A percentile compares a stretch with the other conserved stretches of the same genome.
Conservation (phyloP, 1,284 basidiomycete species). For the Malassezia brasiliensis region DNA sequence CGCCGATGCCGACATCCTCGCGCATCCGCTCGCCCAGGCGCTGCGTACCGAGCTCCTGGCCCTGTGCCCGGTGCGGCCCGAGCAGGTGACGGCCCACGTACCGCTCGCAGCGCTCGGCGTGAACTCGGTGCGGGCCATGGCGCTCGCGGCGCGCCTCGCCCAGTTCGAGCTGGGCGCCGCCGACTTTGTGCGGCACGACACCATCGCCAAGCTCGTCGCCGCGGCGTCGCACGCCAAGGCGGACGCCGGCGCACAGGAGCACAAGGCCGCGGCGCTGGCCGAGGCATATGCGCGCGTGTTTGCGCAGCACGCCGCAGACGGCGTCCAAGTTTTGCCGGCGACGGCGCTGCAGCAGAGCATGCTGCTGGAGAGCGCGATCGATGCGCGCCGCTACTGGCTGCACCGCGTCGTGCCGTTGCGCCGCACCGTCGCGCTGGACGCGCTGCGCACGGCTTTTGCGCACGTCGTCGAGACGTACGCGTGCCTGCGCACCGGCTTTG, state of each 20-base stretch:
- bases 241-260: background rate
- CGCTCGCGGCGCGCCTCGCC: slow-evolving; percentile 30
- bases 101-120: slow-evolving; percentile 41
- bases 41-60: slow-evolving; percentile 24
- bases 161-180: slow-evolving; percentile 36
- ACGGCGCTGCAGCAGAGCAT: slow-evolving; percentile 40
- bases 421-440: background rate
- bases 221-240: slow-evolving; percentile 17
- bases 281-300: background rate
- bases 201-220: slow-evolving; percentile 25
- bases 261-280: background rate
- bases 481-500: slow-evolving; percentile 34
- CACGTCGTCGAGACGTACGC: slow-evolving; percentile 21
- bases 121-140: slow-evolving; percentile 45
- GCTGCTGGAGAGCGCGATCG: slow-evolving; percentile 37
- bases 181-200: slow-evolving; percentile 37
- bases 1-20: slow-evolving; percentile 1
- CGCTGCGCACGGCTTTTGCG: slow-evolving; percentile 19
- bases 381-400: slow-evolving; percentile 33
- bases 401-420: slow-evolving; percentile 20
- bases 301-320: slow-evolving; percentile 15
- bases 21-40: slow-evolving; percentile 19
- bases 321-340: slow-evolving; percentile 18
- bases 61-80: slow-evolving; percentile 28
- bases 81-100: slow-evolving; percentile 30